Base-by-base conservation (phyloP, 1,284 basidiomycete genomes). In the Irpex rosettiformis region DNA sequence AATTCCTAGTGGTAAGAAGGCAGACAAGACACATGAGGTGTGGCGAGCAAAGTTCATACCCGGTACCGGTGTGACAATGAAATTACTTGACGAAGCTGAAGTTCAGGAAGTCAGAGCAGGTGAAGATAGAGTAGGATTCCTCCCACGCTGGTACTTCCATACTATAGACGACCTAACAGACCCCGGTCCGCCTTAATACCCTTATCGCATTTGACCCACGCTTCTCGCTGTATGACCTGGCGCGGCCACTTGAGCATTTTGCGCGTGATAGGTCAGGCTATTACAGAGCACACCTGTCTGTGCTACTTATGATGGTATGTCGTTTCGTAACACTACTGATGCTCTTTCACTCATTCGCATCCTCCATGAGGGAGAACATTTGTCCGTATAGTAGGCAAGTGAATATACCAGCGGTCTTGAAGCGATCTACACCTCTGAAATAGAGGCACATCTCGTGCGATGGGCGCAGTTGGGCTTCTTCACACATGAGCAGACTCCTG, bases 101-200 rank as follows among this genome's bases (percentile, higher is more conserved):
- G 72, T 83, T 21, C 74, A 70, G 52, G 88, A 89, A 18, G 88
- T 91, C 1, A 72, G 72, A 56, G 81, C 73, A 24, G 84, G 81
- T 3, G 89, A 89, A 67, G 85, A 88, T 54, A 75, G 91, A 57
- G 77, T 89, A 13, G 91, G 91, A 13, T 89, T 93, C 65, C 68
- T 93, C 54, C 88, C 89, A 5, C 73, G 70, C 59, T 85, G 84
- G 82, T 93, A 87, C 73, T 88, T 83, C 79, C 75, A 85, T 79
- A 62, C 21, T 67, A 25, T 24, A 21, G 43, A 43, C 52, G 33
- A 55, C 16, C 49, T 13, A 52, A 27, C 22, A n/a, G 24, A 16
- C 16, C 24, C 56, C 28, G 57, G 11, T 29, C 29, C n/a, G 8
- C 52, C 55, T 22, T 43, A 48, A 18, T 53, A 27, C n/a, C 24